Conservation (phyloP, 148 eudicot genomes). For the Diospyros kaki region DNA sequence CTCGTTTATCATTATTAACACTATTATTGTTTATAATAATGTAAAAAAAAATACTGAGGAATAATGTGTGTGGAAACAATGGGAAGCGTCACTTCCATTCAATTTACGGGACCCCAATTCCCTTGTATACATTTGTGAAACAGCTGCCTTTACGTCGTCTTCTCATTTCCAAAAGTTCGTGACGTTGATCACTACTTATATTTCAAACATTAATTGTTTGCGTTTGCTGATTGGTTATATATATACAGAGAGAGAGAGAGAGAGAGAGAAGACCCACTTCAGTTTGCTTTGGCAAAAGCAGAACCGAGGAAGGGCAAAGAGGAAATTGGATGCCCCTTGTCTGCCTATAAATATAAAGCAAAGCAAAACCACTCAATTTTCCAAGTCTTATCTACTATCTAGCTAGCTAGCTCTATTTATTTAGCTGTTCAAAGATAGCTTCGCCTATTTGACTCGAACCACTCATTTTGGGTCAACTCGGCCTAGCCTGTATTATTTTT, state of each 20-base stretch:
- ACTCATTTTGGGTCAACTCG: neutral
- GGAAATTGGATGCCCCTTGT: slow-evolving; percentile 29
- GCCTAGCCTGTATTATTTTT: neutral
- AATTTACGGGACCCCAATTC: neutral
- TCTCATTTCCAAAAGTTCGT: slow-evolving; percentile 10
- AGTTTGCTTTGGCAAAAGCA: slow-evolving; percentile 13
- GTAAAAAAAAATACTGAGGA: neutral
- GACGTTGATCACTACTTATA: slow-evolving; percentile 7
- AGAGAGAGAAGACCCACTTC: neutral
- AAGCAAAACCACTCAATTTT: slow-evolving; percentile 17
- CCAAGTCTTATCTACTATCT: slow-evolving; percentile 14
- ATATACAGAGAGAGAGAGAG: neutral
- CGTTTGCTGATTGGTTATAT: neutral
- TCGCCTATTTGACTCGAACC: neutral
- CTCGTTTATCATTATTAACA: neutral
- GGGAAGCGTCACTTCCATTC: neutral
- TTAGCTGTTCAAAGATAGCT: neutral
- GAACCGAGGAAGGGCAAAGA: slow-evolving; percentile 10
- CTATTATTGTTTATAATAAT: neutral
- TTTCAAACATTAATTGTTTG: neutral
- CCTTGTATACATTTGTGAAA: slow-evolving; percentile 1
- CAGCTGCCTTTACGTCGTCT: slow-evolving; percentile 3
- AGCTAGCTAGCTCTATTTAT: neutral
- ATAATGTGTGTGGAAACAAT: slow-evolving; percentile 11
- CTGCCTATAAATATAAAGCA: slow-evolving; percentile 9